Evolutionary conservation across 140 eudicot genomes (phyloP).

Genomic region (Flaveria floridana): DNA sequence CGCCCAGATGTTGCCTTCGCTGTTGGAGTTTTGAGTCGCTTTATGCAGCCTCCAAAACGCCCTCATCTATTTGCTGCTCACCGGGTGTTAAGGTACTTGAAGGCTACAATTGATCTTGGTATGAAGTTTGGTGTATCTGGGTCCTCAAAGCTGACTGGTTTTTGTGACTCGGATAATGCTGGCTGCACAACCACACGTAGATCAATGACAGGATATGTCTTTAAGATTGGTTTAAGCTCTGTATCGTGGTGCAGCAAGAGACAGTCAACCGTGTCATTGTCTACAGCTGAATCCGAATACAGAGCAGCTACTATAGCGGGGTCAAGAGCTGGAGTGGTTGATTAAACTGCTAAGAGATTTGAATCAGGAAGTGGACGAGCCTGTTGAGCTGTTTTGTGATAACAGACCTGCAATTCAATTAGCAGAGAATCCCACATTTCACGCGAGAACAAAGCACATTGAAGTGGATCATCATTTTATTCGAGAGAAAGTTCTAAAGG

Average conservation of each 20-base stretch:
- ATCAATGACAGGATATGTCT: not conserved
- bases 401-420: not conserved
- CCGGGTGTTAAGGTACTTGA: not conserved
- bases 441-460: constrained; percentile 1
- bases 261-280: not conserved
- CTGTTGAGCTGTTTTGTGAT: too few species aligned
- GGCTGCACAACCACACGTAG: not conserved
- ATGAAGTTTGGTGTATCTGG: too few species aligned
- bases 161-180: too few species aligned
- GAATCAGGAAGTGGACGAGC: not conserved
- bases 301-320: not conserved
- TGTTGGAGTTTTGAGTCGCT: too few species aligned
- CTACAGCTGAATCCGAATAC: too few species aligned
- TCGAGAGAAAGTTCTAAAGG: not conserved
- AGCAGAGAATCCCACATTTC: not conserved
- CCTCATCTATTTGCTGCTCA: not conserved
- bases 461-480: not conserved
- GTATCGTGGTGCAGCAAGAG: not conserved
- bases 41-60: not conserved
- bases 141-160: too few species aligned
- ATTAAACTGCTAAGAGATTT: not conserved
- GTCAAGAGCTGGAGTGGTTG: not conserved
- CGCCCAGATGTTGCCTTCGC: not conserved
- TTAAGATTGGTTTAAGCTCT: not conserved
- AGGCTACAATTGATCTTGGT: not conserved